Percentiles rank a stretch among this genome's conserved stretches.
Conservation (phyloP, 73 alveolate species). For the Paramecium pentaurelia region DNA sequence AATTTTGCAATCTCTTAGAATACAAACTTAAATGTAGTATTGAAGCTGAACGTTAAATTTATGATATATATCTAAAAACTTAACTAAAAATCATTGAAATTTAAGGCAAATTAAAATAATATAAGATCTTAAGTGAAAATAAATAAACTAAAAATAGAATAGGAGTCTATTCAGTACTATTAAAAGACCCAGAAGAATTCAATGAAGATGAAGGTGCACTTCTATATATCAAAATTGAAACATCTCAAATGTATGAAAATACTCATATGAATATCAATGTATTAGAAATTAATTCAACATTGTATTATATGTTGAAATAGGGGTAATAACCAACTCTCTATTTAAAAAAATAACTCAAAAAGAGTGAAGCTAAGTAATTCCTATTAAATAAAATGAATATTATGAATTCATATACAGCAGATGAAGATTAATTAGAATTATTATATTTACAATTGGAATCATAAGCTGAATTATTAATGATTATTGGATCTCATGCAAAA, state of each 20-base stretch:
- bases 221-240: not conserved
- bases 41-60: not conserved
- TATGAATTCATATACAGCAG: not conserved
- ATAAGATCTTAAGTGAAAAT: not conserved
- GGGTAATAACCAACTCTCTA: not conserved
- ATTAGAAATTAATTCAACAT: not conserved
- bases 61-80: not conserved
- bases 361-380: not conserved
- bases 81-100: not conserved
- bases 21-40: constrained; percentile 18
- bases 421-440: not conserved
- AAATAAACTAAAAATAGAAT: not conserved
- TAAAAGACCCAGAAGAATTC: constrained; percentile 37
- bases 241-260: not conserved
- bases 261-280: not conserved
- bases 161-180: not conserved
- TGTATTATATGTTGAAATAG: not conserved
- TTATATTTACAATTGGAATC: not conserved
- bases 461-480: not conserved
- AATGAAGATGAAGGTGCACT: constrained; percentile 49
- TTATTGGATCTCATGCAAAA: not conserved
- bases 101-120: constrained; percentile 27
- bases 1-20: not conserved
- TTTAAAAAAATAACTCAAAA: not conserved
- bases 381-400: not conserved